Evolutionary conservation across 1,139 yeast genomes (phyloP), one percentile per base, ranked within the genome.

Genomic region (Zygosaccharomyces sapae): DNA sequence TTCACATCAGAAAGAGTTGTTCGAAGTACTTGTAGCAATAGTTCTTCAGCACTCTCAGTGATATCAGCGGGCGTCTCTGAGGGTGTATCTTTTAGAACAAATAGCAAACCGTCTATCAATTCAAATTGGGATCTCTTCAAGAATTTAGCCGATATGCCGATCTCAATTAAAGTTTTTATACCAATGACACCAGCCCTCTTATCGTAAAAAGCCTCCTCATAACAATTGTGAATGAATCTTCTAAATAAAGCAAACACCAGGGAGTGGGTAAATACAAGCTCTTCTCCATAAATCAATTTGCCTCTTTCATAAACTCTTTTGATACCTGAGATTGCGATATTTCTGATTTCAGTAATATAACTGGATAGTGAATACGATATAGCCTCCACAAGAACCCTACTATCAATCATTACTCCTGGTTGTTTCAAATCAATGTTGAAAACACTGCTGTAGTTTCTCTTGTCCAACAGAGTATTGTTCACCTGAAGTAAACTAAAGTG

Each of bases 181-280:
- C 98, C 98, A 18, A 86, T 63, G 35, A 92, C 81, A 27, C 97
- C 97, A 7, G 97, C 97, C 16, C 88, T 75, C 58, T 94, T 92
- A 33, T 83, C 76, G 63, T 85, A 86, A 66, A 86, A 90, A 41
- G 80, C 83, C 63, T 88, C 96, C 53, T 86, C 94, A 63, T 86
- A 92, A 66, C 98, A 92, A 49, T 88, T 79, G 62, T 92, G 98
- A 41, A 95, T 82, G 56, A 92, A 84, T 49, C 83, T 82, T 47
- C 88, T 84, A 57, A 87, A 82, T 73, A 90, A 74, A 4, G 85
- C 76, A 51, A 94, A 77, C 57, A 88, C 77, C 41, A 88, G 76
- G 2, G 95, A 89, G 44, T 87, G 83, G 48, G 78, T 75, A 48
- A 85, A 75, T 0, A 87, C 84, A 47, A 80, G 77, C 22, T 81